Evolutionary conservation across 1,284 basidiomycete species (phyloP).

Genomic region (Sporisorium iseilematis-ciliati): DNA sequence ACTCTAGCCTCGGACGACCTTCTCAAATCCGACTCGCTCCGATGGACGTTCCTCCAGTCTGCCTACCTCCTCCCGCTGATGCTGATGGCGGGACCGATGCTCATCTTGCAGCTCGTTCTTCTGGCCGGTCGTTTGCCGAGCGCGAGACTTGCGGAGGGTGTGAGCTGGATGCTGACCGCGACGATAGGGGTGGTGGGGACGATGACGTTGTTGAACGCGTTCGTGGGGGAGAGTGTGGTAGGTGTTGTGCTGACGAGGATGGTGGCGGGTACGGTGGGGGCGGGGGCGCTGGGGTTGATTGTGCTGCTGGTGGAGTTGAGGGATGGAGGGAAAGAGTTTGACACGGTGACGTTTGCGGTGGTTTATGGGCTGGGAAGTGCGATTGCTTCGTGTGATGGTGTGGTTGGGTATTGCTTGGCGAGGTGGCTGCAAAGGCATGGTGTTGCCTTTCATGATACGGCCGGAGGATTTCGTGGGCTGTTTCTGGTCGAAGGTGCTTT

Average conservation of each 20-base stretch:
- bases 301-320: slow-evolving; percentile 15
- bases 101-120: slow-evolving; percentile 22
- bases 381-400: slow-evolving; percentile 14
- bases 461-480: slow-evolving; percentile 6
- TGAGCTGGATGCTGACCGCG: background rate
- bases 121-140: slow-evolving; percentile 13
- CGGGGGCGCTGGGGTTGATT: slow-evolving; percentile 19
- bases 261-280: slow-evolving; percentile 7
- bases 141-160: slow-evolving; percentile 1
- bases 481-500: slow-evolving; percentile 24
- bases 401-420: slow-evolving; percentile 24
- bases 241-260: slow-evolving; percentile 23
- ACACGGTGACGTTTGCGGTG: slow-evolving; percentile 6
- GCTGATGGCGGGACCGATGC: slow-evolving; percentile 14
- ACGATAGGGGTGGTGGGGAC: slow-evolving; percentile 5
- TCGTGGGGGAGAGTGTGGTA: slow-evolving; percentile 11
- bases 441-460: slow-evolving; percentile 9
- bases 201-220: slow-evolving; percentile 25
- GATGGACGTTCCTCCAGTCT: slow-evolving; percentile 27
- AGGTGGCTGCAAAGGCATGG: slow-evolving; percentile 6
- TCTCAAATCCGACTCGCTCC: slow-evolving; percentile 14
- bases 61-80: slow-evolving; percentile 26
- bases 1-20: slow-evolving; percentile 10
- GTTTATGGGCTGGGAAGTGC: slow-evolving; percentile 26
- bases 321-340: slow-evolving; percentile 2